phyloP scores from a whole-genome alignment of 768 basidiomycete genomes.

The Trametes villosa region DNA sequence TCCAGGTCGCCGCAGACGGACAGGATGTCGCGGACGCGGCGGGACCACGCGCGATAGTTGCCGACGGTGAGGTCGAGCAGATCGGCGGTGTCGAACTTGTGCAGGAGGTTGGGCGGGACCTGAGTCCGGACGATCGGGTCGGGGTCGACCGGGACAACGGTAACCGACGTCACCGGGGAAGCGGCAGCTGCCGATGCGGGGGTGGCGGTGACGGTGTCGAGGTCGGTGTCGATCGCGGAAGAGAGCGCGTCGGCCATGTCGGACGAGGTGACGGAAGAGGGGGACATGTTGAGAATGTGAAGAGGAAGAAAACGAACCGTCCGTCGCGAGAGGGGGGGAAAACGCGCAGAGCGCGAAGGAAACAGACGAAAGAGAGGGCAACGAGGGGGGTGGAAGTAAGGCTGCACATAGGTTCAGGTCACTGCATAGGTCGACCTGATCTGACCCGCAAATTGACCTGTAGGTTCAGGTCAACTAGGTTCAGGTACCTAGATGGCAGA shows the following conservation, averaged over 20 bases:
- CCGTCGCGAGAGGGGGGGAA: too few relatives aligned
- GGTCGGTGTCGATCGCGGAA: not conserved
- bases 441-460: too few relatives aligned
- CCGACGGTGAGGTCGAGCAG: not conserved
- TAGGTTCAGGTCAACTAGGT: too few relatives aligned
- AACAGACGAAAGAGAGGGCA: too few relatives aligned
- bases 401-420: too few relatives aligned
- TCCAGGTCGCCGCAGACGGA: not conserved
- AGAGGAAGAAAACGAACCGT: too few relatives aligned
- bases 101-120: not conserved
- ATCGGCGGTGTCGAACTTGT: not conserved
- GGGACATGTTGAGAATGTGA: not conserved
- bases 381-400: too few relatives aligned
- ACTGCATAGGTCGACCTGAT: too few relatives aligned
- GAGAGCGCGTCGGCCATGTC: not conserved
- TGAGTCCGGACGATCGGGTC: not conserved
- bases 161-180: not conserved
- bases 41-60: conserved; percentile 2
- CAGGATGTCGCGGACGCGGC: not conserved
- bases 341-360: too few relatives aligned
- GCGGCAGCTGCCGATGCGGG: not conserved
- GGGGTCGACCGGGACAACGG: not conserved
- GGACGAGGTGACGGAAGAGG: not conserved
- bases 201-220: too few relatives aligned
- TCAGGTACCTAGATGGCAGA: too few relatives aligned